Percentiles rank a stretch among this genome's conserved stretches.
These are phyloP conservation scores for Aspergillus sp. DNA, from an alignment of 2,329 filamentous ascomycete genomes.

Conservation along the genomic window DNA sequence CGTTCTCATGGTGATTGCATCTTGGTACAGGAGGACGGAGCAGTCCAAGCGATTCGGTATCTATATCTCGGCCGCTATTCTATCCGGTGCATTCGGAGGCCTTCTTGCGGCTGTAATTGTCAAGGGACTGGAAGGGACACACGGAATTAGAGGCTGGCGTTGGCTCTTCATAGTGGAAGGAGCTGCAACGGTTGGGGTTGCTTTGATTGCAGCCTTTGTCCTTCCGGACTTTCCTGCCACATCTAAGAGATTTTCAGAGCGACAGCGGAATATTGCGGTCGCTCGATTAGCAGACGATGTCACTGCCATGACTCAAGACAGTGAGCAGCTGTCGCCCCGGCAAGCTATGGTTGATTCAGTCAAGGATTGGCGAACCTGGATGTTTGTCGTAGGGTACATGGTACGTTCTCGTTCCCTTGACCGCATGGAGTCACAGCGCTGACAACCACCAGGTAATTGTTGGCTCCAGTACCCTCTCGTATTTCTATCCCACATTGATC, in stretches of 20 bases:
- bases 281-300: slow-evolving; percentile 16
- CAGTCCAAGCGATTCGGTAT: slow-evolving; percentile 52
- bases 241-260: slow-evolving; percentile 34
- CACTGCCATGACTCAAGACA: slow-evolving; percentile 10
- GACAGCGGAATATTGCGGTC: slow-evolving; percentile 17
- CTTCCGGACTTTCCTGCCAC: slow-evolving; percentile 47
- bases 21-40: slow-evolving; percentile 55
- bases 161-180: slow-evolving; percentile 48
- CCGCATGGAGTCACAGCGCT: too few relatives aligned
- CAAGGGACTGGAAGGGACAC: slow-evolving; percentile 39
- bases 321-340: slow-evolving; percentile 9
- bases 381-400: slow-evolving; percentile 39
- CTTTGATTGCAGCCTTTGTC: slow-evolving; percentile 39
- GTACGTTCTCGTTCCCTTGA: slow-evolving; percentile 7
- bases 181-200: slow-evolving; percentile 40
- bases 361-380: slow-evolving; percentile 32
- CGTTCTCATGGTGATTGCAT: slow-evolving; percentile 40
- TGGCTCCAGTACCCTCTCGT: slow-evolving; percentile 27
- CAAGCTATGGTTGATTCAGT: slow-evolving; percentile 13
- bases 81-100: slow-evolving; percentile 50
- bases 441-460: slow-evolving; percentile 23
- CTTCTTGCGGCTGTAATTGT: slow-evolving; percentile 46
- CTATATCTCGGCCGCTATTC: slow-evolving; percentile 53
- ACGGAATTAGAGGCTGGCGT: slow-evolving; percentile 45
- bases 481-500: slow-evolving; percentile 27